Conservation (phyloP, 371 early-diverging fungal species). For the Syncephalis fuscata region DNA sequence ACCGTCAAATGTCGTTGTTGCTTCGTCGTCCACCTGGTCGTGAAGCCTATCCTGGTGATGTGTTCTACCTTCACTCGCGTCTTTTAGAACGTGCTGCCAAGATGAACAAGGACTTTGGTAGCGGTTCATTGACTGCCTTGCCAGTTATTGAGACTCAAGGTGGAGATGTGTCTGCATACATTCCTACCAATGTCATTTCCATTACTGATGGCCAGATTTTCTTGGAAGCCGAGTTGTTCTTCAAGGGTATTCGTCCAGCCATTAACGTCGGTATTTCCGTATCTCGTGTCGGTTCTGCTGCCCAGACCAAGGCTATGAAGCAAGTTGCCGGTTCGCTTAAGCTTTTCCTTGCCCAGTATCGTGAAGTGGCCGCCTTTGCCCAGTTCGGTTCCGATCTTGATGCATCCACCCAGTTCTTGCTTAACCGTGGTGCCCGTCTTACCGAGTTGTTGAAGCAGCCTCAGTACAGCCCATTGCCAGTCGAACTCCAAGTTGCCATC, state of each 20-base stretch:
- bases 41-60: constrained; percentile 96
- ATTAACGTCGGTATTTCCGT: constrained; percentile 98
- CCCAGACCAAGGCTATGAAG: constrained; percentile 97
- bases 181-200: constrained; percentile 97
- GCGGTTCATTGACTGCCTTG: constrained; percentile 89
- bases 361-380: constrained; percentile 97
- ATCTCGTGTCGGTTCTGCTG: constrained; percentile 95
- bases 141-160: constrained; percentile 97
- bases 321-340: constrained; percentile 95
- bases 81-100: constrained; percentile 93
- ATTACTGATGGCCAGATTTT: constrained; percentile 95
- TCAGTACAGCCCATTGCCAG: constrained; percentile 82
- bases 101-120: constrained; percentile 84
- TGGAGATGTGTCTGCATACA: constrained; percentile 96
- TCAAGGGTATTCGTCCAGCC: constrained; percentile 95
- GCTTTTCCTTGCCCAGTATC: constrained; percentile 95
- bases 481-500: constrained; percentile 86
- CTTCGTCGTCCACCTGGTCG: constrained; percentile 96
- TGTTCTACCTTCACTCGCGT: constrained; percentile 94
- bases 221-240: constrained; percentile 96
- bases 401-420: constrained; percentile 84
- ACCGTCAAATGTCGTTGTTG: constrained; percentile 94
- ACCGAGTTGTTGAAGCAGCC: constrained; percentile 91
- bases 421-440: constrained; percentile 93
- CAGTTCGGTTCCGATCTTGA: constrained; percentile 97